phyloP scores from a whole-genome alignment of 371 early-diverging fungal genomes.

The Mortierella sp. region DNA sequence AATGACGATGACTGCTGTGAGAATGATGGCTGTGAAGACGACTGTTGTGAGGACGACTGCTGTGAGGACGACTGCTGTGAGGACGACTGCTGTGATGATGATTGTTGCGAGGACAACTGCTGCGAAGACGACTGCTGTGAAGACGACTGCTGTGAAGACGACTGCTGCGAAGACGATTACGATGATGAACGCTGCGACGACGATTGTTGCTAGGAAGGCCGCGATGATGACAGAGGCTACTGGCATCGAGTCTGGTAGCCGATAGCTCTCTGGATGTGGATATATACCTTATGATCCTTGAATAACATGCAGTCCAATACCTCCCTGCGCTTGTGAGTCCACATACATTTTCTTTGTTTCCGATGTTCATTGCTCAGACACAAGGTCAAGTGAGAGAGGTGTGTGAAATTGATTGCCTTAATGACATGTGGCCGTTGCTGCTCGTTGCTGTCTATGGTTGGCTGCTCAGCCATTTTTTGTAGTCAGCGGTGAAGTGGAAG shows the following conservation, averaged over 20 bases:
- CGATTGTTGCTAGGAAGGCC: slow-evolving; percentile 18
- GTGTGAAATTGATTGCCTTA: not conserved
- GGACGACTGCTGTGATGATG: slow-evolving; percentile 1
- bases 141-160: not conserved
- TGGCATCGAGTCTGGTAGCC: not conserved
- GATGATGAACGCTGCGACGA: not conserved
- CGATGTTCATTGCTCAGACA: not conserved
- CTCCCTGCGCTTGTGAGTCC: not conserved
- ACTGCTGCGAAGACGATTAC: slow-evolving; percentile 5
- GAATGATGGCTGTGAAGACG: not conserved
- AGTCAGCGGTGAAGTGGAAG: not conserved
- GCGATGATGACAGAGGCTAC: not conserved
- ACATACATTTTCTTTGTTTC: not conserved
- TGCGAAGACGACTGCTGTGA: not conserved
- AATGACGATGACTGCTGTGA: not conserved
- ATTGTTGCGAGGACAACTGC: slow-evolving; percentile 8
- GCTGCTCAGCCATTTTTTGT: not conserved
- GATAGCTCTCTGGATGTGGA: too few relatives aligned
- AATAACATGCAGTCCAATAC: too few relatives aligned
- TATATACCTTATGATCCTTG: not conserved
- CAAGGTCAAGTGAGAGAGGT: not conserved
- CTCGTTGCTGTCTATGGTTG: not conserved
- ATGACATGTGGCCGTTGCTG: slow-evolving; percentile 2
- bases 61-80: slow-evolving; percentile 12
- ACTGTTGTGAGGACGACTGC: not conserved